Base-by-base conservation (phyloP, 1,139 yeast species). In the Wickerhamomyces sp. region DNA sequence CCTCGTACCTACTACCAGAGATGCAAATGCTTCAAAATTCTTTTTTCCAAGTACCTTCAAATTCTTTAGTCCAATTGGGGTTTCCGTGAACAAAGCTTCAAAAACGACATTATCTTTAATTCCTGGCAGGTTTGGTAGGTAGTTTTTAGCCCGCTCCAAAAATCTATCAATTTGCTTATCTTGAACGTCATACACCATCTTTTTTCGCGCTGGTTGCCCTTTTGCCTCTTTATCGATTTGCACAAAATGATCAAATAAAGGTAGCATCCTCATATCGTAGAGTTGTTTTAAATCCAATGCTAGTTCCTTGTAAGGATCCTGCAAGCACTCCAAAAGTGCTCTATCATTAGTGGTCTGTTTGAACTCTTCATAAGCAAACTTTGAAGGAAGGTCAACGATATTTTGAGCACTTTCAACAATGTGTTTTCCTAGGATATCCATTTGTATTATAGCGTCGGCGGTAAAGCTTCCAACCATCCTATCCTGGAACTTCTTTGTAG, bases 231-330 rank as follows among this genome's bases (percentile, higher is more conserved):
- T 16, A 26, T 26, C 28, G 1, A 34, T 33, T 2, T 32, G 23
- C 10, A 28, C 3, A 4, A 41, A 16, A 3, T 21, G 28, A 14
- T 43, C 43, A 19, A 39, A 43, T 5, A 39, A 9, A 16, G 46
- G 47, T 2, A 43, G 15, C 10, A 25, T 15, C 3, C 36, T 40
- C 17, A 28, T 6, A 16, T 40, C 47, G 19, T 37, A 39, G 4
- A 28, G 21, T 12, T 36, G 31, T 27, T 41, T 43, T 24, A 43
- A 18, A 10, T 33, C 36, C 14, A 43, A 23, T 6, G 38, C 47
- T 9, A 38, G 28, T 11, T 24, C 13, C 2, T 36, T 34, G 6
- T 34, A 25, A 6, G 47, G 43, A 14, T 38, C 32, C 11, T 35
- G 39, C 12, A 45, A 18, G 2, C 39, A 32, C 13, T 31, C n/a